Evolutionary conservation across 768 basidiomycete genomes (phyloP), one percentile per base, ranked within the genome.

Genomic region (Hypsizygus marmoreus): DNA sequence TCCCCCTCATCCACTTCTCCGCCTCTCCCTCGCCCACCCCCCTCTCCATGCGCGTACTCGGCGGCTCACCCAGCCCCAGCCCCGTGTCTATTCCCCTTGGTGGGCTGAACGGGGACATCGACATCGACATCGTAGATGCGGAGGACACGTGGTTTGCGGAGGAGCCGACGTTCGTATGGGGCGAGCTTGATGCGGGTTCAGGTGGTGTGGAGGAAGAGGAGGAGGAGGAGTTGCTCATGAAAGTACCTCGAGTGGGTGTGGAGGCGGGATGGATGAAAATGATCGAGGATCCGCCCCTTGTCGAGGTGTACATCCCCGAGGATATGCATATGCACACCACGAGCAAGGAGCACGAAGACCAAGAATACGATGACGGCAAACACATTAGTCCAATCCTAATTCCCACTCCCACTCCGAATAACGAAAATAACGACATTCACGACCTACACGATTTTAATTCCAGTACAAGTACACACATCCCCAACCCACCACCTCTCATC

Each of bases 81-180:
- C n/a, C n/a, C n/a, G n/a, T n/a, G n/a, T n/a, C n/a, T n/a, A n/a
- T n/a, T n/a, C n/a, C n/a, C n/a, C n/a, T n/a, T n/a, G n/a, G n/a
- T n/a, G n/a, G n/a, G n/a, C n/a, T n/a, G n/a, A 13, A 17, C 13
- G 6, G 32, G 16, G 41, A 33, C 1, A 40, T 32, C 20, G 46
- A 51, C 6, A 30, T 40, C 1, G 38, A 43, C 6, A 19, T 26
- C 2, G 48, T 34, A 26, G 48, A 54, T 19, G 50, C 57, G 34
- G 50, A 46, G 16, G 53, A 53, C n/a, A 46, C 48, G 12, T 59
- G 55, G 53, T 56, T 59, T 22, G 31, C 29, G 4, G 55, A 54
- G 32, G 58, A 54, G 43, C 40, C 40, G 7, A 56, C 50, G 13
- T 44, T 48, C 8, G 53, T 57, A 6, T 55, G 45, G 40, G 47